These are phyloP conservation scores for Hyphopichia wangnamkhiaoensis DNA, from an alignment of 1,139 yeast species.

Conservation along the genomic window DNA sequence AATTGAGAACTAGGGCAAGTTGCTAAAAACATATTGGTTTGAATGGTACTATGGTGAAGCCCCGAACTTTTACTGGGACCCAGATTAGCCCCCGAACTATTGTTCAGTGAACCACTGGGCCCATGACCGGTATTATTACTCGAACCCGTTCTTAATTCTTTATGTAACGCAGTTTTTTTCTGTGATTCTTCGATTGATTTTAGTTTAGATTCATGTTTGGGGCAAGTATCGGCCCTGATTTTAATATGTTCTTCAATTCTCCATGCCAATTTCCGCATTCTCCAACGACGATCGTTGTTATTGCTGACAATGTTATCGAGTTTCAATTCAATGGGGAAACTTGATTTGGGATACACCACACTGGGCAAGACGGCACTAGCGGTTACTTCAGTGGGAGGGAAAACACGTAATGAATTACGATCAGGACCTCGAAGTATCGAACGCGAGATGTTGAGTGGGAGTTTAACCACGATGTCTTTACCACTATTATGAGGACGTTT, in stretches of 20 bases:
- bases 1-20: constrained; percentile 11
- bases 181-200: constrained; percentile 48
- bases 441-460: constrained; percentile 76
- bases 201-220: constrained; percentile 52
- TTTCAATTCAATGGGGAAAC: constrained; percentile 78
- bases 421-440: constrained; percentile 83
- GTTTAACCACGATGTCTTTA: constrained; percentile 43
- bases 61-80: constrained; percentile 16
- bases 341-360: constrained; percentile 84
- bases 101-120: background rate
- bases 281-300: constrained; percentile 71
- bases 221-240: constrained; percentile 60
- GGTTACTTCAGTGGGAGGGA: constrained; percentile 92
- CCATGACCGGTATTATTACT: background rate
- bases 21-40: constrained; percentile 25
- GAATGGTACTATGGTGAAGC: constrained; percentile 43
- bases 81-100: no score
- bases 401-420: constrained; percentile 81
- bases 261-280: constrained; percentile 89
- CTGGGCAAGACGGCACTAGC: constrained; percentile 87
- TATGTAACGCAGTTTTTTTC: constrained; percentile 18
- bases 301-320: constrained; percentile 71
- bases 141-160: constrained; percentile 12
- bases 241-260: constrained; percentile 80
- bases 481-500: constrained; percentile 16